phyloP scores from a whole-genome alignment of 129 eudicot species.

The Mikania micrantha region DNA sequence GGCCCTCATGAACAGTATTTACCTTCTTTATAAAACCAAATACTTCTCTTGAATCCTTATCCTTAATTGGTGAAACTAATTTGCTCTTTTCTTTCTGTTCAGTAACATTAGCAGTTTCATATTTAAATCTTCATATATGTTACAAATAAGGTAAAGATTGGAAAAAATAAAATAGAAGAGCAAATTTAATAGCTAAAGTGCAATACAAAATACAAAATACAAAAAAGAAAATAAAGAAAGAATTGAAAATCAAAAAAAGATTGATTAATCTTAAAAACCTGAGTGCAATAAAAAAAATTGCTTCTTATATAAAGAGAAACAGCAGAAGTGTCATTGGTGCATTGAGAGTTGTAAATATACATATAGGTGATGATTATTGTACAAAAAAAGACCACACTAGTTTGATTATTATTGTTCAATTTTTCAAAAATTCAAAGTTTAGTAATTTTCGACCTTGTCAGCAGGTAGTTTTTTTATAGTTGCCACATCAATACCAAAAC shows the following conservation, averaged over 20 bases:
- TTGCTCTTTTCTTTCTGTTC: constrained; percentile 48
- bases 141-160: too few relatives aligned
- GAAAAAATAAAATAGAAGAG: too few relatives aligned
- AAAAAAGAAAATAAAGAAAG: too few relatives aligned
- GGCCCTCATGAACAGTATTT: constrained; percentile 41
- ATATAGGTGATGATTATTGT: too few relatives aligned
- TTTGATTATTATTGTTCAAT: background rate
- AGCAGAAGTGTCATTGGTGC: too few relatives aligned
- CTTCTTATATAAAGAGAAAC: too few relatives aligned
- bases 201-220: too few relatives aligned
- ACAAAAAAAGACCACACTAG: background rate
- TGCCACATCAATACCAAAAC: background rate
- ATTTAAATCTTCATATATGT: background rate
- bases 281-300: too few relatives aligned
- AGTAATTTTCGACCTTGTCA: background rate
- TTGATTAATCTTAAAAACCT: too few relatives aligned
- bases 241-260: too few relatives aligned
- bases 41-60: constrained; percentile 71
- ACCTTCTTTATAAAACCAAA: constrained; percentile 78
- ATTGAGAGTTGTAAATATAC: too few relatives aligned
- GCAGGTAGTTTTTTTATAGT: background rate
- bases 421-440: background rate
- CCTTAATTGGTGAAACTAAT: constrained; percentile 49
- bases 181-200: too few relatives aligned
- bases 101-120: constrained; percentile 8